Evolutionary conservation across 768 basidiomycete species (phyloP).

Genomic region (Podaxis sp.): DNA sequence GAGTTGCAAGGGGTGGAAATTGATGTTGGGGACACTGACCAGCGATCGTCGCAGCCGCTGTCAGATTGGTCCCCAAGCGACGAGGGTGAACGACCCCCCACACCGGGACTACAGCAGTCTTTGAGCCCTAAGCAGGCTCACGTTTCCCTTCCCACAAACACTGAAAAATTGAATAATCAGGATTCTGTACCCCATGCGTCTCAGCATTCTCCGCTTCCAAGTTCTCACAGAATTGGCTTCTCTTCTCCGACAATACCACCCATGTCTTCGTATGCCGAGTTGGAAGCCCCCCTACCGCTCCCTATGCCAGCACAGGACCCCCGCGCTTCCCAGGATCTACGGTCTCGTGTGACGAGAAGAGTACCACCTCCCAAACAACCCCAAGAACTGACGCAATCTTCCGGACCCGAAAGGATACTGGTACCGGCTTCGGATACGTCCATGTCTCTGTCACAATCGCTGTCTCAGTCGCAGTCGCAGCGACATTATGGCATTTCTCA

Average conservation of each 20-base stretch:
- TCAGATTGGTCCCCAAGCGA: slow-evolving; percentile 9
- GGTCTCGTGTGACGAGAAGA: slow-evolving; percentile 38
- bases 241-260: slow-evolving; percentile 1
- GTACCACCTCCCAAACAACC: slow-evolving; percentile 46
- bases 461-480: slow-evolving; percentile 28
- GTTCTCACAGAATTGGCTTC: not conserved
- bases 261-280: slow-evolving; percentile 9
- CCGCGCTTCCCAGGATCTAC: slow-evolving; percentile 9
- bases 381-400: slow-evolving; percentile 26
- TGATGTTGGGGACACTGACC: not conserved
- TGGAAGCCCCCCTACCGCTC: not conserved
- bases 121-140: not conserved
- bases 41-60: slow-evolving; percentile 7
- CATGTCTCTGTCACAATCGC: slow-evolving; percentile 33
- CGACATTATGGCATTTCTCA: not conserved
- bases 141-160: not conserved
- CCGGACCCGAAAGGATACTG: slow-evolving; percentile 43
- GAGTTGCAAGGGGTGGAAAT: not conserved
- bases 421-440: slow-evolving; percentile 60
- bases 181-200: not conserved
- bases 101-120: not conserved
- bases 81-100: not conserved
- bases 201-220: not conserved
- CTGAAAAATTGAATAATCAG: not conserved
- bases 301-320: not conserved